Percentiles rank a stretch among this genome's conserved stretches.
Conservation (phyloP, 176 grass and related monocot species). For the Oryza nivara region DNA sequence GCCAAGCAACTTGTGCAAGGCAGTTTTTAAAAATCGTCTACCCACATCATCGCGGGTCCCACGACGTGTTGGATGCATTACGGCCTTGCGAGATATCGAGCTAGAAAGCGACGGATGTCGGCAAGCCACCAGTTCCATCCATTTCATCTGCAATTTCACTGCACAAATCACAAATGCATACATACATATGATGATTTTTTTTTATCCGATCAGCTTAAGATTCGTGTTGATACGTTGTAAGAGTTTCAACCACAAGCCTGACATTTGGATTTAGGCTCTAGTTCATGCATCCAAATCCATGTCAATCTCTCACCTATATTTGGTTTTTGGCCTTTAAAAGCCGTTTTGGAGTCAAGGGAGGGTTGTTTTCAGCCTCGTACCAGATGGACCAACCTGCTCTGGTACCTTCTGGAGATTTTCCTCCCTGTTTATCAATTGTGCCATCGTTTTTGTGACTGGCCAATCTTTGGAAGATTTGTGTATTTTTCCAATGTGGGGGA, state of each 20-base stretch:
- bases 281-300: constrained; percentile 21
- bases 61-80: constrained; percentile 13
- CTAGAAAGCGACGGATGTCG: constrained; percentile 44
- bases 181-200: neutral
- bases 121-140: constrained; percentile 16
- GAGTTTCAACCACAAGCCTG: constrained; percentile 29
- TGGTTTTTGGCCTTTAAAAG: constrained; percentile 9
- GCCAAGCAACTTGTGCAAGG: neutral
- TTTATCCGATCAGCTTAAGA: neutral
- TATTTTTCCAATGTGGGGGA: neutral
- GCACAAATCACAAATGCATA: neutral
- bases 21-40: constrained; percentile 30
- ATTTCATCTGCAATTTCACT: neutral
- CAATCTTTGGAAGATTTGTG: neutral
- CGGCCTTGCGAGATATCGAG: neutral
- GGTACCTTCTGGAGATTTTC: constrained; percentile 36
- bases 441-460: neutral
- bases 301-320: constrained; percentile 26
- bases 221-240: constrained; percentile 14
- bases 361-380: constrained; percentile 37
- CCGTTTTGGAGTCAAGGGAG: constrained; percentile 18
- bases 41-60: constrained; percentile 42
- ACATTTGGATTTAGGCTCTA: constrained; percentile 5
- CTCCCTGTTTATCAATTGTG: constrained; percentile 16
- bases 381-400: constrained; percentile 43